Percentiles rank a stretch among this genome's conserved stretches.
Evolutionary conservation across 2,329 filamentous ascomycete species (phyloP).

Genomic region (Fusarium sp.): DNA sequence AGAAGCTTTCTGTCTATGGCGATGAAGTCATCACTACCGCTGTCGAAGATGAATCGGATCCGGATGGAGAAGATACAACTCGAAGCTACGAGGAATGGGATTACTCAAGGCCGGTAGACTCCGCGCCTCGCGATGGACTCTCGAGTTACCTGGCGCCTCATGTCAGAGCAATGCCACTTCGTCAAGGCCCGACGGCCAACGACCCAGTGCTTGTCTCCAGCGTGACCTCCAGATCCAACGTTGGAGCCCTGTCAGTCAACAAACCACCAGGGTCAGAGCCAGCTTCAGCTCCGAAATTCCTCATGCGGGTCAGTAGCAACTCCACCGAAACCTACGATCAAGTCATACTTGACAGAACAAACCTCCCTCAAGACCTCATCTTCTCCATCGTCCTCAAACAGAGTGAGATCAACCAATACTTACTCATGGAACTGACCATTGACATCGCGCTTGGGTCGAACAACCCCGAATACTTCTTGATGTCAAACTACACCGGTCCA

Average conservation of each 20-base stretch:
- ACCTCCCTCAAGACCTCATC: conserved; percentile 1
- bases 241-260: accelerated
- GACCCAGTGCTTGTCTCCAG: background rate
- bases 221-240: accelerated
- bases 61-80: background rate
- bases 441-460: background rate
- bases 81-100: accelerated
- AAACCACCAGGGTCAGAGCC: background rate
- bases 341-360: background rate
- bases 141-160: background rate
- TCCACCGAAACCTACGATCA: background rate
- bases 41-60: accelerated
- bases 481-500: conserved; percentile 2
- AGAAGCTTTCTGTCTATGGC: background rate
- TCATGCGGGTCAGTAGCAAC: background rate
- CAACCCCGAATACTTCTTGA: background rate
- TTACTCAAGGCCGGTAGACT: background rate
- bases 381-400: background rate
- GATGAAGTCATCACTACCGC: accelerated
- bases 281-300: background rate
- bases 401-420: background rate
- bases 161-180: background rate
- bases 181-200: background rate
- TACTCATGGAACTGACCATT: background rate
- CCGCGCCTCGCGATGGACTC: background rate